Base-by-base conservation (phyloP, 176 grass and related monocot species). In the Saccharum spontaneum region DNA sequence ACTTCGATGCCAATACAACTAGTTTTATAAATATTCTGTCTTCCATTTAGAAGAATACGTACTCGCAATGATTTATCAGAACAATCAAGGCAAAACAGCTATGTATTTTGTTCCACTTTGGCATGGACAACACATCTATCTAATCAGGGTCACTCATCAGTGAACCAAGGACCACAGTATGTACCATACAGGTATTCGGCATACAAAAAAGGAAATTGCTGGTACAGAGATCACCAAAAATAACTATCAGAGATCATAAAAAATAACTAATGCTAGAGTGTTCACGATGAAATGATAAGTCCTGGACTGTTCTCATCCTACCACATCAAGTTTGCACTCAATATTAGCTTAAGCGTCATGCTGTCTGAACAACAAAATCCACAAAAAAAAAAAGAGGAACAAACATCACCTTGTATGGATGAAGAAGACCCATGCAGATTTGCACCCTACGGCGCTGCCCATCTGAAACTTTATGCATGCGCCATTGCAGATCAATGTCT, bases 401-500 rank as follows among this genome's bases (percentile, higher is more conserved):
- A 90, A 28, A 38, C 14, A 76, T 79, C 73, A 98, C 97, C 97
- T 95, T 98, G 88, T 94, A 98, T 77, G 97, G 93, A 85, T 95
- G 90, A 81, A 98, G 89, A 82, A 98, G 97, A 7, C 97, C 93
- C 97, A 98, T 95, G 90, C 97, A 98, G 74, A 98, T 98, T 80
- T 98, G 97, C 63, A 98, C 93, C 77, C 97, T 90, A 4, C 93
- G 96, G 8, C 96, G 93, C 60, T 98, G 93, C 23, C 96, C 96
- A 55, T 98, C 96, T 59, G 96, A 98, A 87, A 98, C 96, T 95
- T 94, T 98, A 89, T 98, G 93, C 96, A 98, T 98, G 55, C 88
- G 88, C 93, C 96, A 98, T 40, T 94, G 80, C 74, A 98, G 83
- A 90, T 95, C 91, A 71, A 98, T 98, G 37, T 98, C 93, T 66